These are phyloP conservation scores for Rhizoctonia solani DNA, from an alignment of 1,284 basidiomycete genomes.

Conservation along the genomic window DNA sequence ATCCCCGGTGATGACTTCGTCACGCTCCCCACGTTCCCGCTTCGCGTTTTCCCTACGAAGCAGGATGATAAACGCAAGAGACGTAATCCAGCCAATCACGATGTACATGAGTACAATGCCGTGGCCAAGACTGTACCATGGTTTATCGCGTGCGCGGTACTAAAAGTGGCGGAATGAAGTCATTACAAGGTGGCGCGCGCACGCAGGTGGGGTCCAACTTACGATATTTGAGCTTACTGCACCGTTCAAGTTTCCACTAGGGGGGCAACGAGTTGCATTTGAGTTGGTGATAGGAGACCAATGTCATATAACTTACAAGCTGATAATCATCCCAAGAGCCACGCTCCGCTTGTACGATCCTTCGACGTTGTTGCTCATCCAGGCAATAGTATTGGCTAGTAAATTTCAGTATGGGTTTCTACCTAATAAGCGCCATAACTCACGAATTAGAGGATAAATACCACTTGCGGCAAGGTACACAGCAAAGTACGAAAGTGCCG, in stretches of 20 bases:
- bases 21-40: conserved; percentile 64
- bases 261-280: neutral
- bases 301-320: conserved; percentile 51
- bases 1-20: conserved; percentile 65
- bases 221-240: conserved; percentile 39
- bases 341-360: conserved; percentile 60
- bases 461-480: conserved; percentile 58
- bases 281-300: neutral
- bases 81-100: conserved; percentile 53
- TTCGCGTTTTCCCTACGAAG: conserved; percentile 63
- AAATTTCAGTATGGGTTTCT: neutral
- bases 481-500: conserved; percentile 54
- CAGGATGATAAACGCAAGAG: conserved; percentile 52
- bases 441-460: conserved; percentile 71
- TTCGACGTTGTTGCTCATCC: conserved; percentile 61
- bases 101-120: conserved; percentile 57
- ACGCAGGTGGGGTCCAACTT: neutral
- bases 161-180: conserved; percentile 45
- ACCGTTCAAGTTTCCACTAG: conserved; percentile 45
- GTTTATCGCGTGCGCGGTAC: conserved; percentile 48
- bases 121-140: conserved; percentile 56
- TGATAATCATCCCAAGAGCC: conserved; percentile 58
- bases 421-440: conserved; percentile 53
- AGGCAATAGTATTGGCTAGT: conserved; percentile 43
- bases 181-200: conserved; percentile 43